These are phyloP conservation scores for Aspergillus spinulosporus DNA, from an alignment of 2,329 filamentous ascomycete genomes.

Conservation along the genomic window DNA sequence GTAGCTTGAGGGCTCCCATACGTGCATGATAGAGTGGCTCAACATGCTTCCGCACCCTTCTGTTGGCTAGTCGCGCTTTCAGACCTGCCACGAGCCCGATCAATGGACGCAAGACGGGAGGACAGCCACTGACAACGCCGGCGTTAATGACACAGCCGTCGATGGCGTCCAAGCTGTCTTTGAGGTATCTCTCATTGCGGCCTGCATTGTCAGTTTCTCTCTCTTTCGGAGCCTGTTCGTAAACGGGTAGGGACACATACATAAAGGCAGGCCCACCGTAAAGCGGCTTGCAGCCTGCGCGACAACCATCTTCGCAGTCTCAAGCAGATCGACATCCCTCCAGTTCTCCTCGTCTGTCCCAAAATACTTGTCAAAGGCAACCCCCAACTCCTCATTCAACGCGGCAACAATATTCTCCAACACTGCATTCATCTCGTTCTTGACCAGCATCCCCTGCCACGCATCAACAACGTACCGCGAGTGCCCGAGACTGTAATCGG, in stretches of 20 bases:
- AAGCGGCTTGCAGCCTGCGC: conserved; percentile 30
- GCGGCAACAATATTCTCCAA: conserved; percentile 13
- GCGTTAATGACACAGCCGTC: conserved; percentile 26
- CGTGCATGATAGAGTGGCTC: conserved; percentile 22
- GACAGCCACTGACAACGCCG: conserved; percentile 33
- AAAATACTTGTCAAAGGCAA: conserved; percentile 27
- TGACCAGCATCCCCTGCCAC: conserved; percentile 29
- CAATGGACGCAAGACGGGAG: conserved; percentile 34
- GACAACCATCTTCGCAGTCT: conserved; percentile 29
- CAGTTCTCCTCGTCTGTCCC: conserved; percentile 26
- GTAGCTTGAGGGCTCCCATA: conserved; percentile 20
- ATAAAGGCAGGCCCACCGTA: conserved; percentile 32
- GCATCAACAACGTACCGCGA: conserved; percentile 35
- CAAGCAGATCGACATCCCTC: conserved; percentile 26
- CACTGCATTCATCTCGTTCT: conserved; percentile 27
- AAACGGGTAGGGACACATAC: conserved; percentile 28
- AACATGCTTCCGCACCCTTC: conserved; percentile 5
- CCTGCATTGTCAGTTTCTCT: background rate
- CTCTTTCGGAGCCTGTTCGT: background rate
- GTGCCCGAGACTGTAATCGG: conserved; percentile 41
- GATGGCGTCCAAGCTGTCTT: background rate
- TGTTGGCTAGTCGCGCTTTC: conserved; percentile 7
- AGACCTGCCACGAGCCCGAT: conserved; percentile 31
- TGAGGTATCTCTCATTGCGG: conserved; percentile 11
- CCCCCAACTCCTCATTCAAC: conserved; percentile 27